Evolutionary conservation across 805 yeast genomes (phyloP), one percentile per base, ranked within the genome.

Genomic region (Maudiozyma serrabonitensis): DNA sequence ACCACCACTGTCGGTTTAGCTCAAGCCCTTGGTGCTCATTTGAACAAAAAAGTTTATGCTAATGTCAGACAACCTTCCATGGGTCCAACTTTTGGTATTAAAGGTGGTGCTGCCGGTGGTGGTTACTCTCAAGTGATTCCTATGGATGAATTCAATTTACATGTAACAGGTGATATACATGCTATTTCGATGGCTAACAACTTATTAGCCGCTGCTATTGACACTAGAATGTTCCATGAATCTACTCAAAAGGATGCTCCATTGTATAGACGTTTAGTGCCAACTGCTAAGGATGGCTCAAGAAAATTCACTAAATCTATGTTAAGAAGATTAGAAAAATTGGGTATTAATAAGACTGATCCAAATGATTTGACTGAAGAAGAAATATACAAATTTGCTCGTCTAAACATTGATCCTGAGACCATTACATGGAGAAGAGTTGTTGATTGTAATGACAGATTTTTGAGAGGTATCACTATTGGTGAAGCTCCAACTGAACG

Each of bases 91-190:
- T 91, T 91, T 61, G 99, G 99, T 68, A 89, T 91, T 60, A 91
- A 91, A 72, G 99, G 99, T 63, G 98, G 98, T 69, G 99, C 99
- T 50, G 98, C 98, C 18, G 99, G 99, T 60, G 99, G 98, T 65
- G 98, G 98, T 45, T 91, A 89, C 69, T 79, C 98, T 2, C 98
- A 91, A 71, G 98, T 91, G 43, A 90, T 91, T 59, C 98, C 98
- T 47, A 91, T 91, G 97, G 99, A 91, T 69, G 97, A 91, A 71
- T 91, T 91, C 75, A 91, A 93, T 73, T 80, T 93, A 87, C 98
- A 91, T 67, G 75, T 91, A 57, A 91, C 98, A 46, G 98, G 98
- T 65, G 99, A 91, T 63, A 84, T 85, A 52, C 93, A 85, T 64
- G 91, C 93, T 44, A 84, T 85, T 61, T 80, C 88, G 50, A 82